A percentile compares a stretch with the other conserved stretches of the same genome.
Evolutionary conservation across 1,284 basidiomycete species (phyloP).

Genomic region (Cutaneotrichosporon sp.): DNA sequence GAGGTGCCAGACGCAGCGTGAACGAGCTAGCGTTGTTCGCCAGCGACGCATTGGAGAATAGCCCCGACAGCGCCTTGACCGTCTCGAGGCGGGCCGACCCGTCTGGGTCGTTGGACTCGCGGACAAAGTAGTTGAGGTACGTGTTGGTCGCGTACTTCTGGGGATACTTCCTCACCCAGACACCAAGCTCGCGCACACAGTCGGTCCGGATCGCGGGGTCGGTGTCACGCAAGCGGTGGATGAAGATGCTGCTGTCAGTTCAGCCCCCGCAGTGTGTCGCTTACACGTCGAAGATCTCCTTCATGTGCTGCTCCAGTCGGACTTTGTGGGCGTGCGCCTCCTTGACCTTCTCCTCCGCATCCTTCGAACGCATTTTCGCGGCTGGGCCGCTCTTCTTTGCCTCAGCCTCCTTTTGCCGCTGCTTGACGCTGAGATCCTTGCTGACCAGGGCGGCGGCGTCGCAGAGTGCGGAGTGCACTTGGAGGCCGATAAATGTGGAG

Average conservation of each 20-base stretch:
- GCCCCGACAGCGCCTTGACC: constrained; percentile 73
- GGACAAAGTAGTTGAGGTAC: constrained; percentile 75
- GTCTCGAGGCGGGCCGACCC: constrained; percentile 66
- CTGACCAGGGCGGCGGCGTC: constrained; percentile 78
- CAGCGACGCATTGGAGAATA: constrained; percentile 66
- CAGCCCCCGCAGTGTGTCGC: constrained; percentile 27
- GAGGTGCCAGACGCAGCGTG: constrained; percentile 86
- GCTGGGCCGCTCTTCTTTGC: constrained; percentile 65
- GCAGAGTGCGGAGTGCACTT: constrained; percentile 82
- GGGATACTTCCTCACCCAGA: constrained; percentile 87
- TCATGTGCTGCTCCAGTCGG: constrained; percentile 76
- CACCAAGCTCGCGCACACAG: constrained; percentile 86
- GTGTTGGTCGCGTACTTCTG: constrained; percentile 80
- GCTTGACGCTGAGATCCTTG: constrained; percentile 79
- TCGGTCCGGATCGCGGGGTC: constrained; percentile 90
- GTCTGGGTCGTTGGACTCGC: constrained; percentile 46
- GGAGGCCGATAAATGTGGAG: constrained; percentile 84
- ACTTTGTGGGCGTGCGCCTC: constrained; percentile 71
- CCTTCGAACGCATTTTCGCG: constrained; percentile 63
- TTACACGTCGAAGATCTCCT: constrained; percentile 87
- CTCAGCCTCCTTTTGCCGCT: constrained; percentile 85
- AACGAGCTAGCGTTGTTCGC: constrained; percentile 75
- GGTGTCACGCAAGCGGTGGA: constrained; percentile 93
- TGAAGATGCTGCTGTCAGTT: constrained; percentile 70
- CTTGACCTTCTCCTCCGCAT: constrained; percentile 74